phyloP scores from a whole-genome alignment of 352 stramenopile genomes.

The Aphanomyces euteiches region DNA sequence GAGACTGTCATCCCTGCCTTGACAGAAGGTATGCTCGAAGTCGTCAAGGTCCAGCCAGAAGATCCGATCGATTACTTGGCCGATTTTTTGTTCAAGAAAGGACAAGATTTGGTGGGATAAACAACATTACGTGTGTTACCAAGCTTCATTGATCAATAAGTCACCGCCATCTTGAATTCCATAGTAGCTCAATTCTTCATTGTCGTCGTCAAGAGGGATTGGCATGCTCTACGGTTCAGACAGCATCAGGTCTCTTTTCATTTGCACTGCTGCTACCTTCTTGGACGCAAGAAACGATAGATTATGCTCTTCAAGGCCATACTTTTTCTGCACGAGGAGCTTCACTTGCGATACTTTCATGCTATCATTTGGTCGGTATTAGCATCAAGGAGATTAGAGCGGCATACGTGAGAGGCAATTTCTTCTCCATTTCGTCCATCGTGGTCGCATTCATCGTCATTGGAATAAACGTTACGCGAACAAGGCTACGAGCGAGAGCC shows the following conservation, averaged over 20 bases:
- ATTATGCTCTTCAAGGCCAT: slow-evolving; percentile 55
- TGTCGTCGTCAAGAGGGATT: slow-evolving; percentile 63
- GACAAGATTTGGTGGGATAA: slow-evolving; percentile 18
- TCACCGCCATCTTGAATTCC: slow-evolving; percentile 70
- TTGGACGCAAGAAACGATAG: slow-evolving; percentile 57
- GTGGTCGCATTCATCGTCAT: slow-evolving; percentile 71
- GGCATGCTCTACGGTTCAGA: slow-evolving; percentile 51
- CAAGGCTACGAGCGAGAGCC: slow-evolving; percentile 54
- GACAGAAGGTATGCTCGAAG: slow-evolving; percentile 81
- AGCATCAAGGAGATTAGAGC: background rate
- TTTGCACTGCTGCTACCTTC: slow-evolving; percentile 38
- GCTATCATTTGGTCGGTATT: background rate
- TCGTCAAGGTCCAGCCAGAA: slow-evolving; percentile 79
- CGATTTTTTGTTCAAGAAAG: slow-evolving; percentile 83
- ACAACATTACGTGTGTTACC: slow-evolving; percentile 5
- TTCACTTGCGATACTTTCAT: slow-evolving; percentile 78
- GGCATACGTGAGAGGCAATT: slow-evolving; percentile 49
- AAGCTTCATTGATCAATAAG: slow-evolving; percentile 57
- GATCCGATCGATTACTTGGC: slow-evolving; percentile 87
- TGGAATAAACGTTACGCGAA: slow-evolving; percentile 60
- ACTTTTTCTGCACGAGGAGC: slow-evolving; percentile 66
- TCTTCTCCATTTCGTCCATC: slow-evolving; percentile 62
- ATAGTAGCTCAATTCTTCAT: slow-evolving; percentile 63
- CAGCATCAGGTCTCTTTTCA: background rate
- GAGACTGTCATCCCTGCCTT: slow-evolving; percentile 79